phyloP scores from a whole-genome alignment of 116 monocot genomes.

The Posidonia oceanica region DNA sequence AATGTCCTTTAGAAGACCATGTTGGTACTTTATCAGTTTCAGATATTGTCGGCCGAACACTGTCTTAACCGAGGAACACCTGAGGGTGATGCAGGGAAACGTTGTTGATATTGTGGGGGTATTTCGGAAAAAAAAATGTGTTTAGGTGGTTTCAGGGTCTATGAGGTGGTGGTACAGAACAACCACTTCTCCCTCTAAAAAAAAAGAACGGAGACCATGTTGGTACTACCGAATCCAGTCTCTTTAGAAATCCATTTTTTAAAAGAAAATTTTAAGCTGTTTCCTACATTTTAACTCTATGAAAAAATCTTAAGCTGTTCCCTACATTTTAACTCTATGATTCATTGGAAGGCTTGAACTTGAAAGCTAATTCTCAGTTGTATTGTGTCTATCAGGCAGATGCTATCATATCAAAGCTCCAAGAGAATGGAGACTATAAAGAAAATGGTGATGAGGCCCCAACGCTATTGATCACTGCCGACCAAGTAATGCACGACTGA shows the following conservation, averaged over 20 bases:
- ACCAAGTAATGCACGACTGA: constrained; percentile 9
- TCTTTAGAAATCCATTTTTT: not conserved
- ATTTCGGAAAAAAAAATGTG: no score
- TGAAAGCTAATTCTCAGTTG: not conserved
- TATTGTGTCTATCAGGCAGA: constrained; percentile 14
- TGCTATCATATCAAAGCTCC: constrained; percentile 19
- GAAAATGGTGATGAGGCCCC: constrained; percentile 11
- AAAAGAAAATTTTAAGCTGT: not conserved
- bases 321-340: not conserved
- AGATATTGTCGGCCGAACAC: no score
- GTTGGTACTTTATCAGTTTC: no score
- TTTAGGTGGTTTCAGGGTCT: no score
- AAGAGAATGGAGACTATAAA: constrained; percentile 1
- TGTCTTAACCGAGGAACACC: no score
- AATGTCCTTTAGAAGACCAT: no score
- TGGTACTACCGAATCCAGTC: not conserved
- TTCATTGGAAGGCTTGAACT: not conserved
- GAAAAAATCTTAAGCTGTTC: not conserved
- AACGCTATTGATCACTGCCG: constrained; percentile 22
- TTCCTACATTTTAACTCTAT: not conserved
- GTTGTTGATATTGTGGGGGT: no score
- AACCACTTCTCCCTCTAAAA: no score
- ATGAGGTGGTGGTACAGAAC: no score
- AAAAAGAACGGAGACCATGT: no score
- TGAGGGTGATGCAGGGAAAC: no score